Conservation (phyloP, 306 rosid genomes). For the Comarum palustre region DNA sequence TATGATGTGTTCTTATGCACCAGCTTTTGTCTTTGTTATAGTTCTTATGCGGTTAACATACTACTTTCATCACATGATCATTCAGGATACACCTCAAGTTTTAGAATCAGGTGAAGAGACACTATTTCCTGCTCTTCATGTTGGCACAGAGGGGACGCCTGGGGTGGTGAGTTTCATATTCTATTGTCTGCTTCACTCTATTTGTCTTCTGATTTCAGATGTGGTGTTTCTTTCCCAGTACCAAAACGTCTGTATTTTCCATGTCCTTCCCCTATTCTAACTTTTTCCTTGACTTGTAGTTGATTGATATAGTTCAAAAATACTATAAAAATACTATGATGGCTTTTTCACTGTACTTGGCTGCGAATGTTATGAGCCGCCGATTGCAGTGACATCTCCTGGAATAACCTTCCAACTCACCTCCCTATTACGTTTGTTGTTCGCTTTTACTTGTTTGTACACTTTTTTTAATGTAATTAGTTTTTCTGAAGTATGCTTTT, state of each 20-base stretch:
- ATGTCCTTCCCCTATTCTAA: not conserved
- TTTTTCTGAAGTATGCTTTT: conserved; percentile 21
- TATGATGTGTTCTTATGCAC: not conserved
- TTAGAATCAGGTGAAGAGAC: conserved; percentile 88
- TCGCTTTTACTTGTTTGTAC: not conserved
- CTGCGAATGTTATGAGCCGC: not conserved
- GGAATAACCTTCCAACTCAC: not conserved
- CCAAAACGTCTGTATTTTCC: not conserved
- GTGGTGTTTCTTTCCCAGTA: not conserved
- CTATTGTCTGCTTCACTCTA: conserved; percentile 18
- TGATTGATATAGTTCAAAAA: not conserved
- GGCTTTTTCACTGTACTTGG: not conserved
- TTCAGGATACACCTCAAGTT: conserved; percentile 58
- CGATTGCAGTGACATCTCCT: conserved; percentile 8
- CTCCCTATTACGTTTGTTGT: not conserved
- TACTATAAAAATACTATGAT: not conserved
- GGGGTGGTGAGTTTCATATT: conserved; percentile 71
- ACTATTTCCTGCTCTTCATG: conserved; percentile 75
- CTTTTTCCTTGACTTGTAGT: not conserved
- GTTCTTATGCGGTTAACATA: conserved; percentile 5
- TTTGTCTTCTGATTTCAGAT: not conserved
- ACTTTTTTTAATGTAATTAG: not conserved
- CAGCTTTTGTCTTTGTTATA: conserved; percentile 12
- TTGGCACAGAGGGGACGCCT: conserved; percentile 60
- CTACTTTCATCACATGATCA: conserved; percentile 21